phyloP scores from a whole-genome alignment of 495 filamentous ascomycete genomes.

The Xylaria longipes region DNA sequence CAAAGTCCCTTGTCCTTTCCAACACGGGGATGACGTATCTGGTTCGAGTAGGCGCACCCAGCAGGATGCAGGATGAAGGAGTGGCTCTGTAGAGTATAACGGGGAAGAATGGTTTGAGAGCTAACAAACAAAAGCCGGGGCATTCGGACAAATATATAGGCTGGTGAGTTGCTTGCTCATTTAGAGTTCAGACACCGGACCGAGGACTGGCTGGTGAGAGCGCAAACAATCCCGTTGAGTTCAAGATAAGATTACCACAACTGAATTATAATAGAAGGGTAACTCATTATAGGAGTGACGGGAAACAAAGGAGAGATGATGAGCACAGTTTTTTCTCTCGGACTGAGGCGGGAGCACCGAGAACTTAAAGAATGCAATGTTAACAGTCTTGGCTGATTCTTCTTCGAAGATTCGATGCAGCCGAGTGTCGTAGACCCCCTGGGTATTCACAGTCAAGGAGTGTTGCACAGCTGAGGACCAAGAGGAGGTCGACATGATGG shows the following conservation, averaged over 20 bases:
- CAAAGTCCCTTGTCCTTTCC: slow-evolving; percentile 24
- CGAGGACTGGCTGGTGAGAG: neutral
- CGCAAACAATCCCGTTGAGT: neutral
- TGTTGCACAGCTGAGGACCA: slow-evolving; percentile 22
- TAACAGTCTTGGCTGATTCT: slow-evolving; percentile 30
- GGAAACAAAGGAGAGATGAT: neutral
- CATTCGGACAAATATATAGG: neutral
- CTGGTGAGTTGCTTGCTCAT: neutral
- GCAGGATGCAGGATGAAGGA: neutral
- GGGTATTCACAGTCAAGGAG: slow-evolving; percentile 18
- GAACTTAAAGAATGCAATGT: slow-evolving; percentile 23
- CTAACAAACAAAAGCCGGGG: neutral
- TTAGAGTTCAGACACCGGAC: neutral
- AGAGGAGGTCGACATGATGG: slow-evolving; percentile 15
- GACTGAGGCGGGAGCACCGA: slow-evolving; percentile 18
- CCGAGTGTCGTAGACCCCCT: slow-evolving; percentile 19
- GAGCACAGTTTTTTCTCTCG: neutral
- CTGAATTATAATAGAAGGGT: neutral
- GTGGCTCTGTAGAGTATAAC: neutral
- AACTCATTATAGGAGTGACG: neutral
- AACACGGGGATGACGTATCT: slow-evolving; percentile 10
- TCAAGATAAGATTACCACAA: neutral
- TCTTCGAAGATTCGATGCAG: slow-evolving; percentile 40
- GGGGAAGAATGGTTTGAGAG: neutral
- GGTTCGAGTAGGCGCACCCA: slow-evolving; percentile 3